Percentiles rank a stretch among this genome's conserved stretches.
Evolutionary conservation across 2,329 filamentous ascomycete genomes (phyloP).

Genomic region (Pyrenophora graminea): DNA sequence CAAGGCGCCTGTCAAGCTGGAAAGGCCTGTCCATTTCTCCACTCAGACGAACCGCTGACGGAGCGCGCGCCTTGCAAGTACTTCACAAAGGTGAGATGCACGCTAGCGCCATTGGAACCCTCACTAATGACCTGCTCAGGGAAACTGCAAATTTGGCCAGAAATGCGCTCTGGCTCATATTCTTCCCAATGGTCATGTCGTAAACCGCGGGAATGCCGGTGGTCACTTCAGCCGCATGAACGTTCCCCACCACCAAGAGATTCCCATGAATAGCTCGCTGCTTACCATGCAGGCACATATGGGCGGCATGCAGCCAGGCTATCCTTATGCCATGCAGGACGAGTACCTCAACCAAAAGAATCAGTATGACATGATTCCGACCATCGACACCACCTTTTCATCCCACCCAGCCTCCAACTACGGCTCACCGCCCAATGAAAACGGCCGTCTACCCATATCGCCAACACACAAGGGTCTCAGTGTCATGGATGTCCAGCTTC

Average conservation of each 20-base stretch:
- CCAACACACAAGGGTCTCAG: conserved; percentile 76
- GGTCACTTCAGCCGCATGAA: conserved; percentile 70
- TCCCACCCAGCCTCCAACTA: conserved; percentile 68
- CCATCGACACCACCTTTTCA: conserved; percentile 62
- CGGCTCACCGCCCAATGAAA: conserved; percentile 79
- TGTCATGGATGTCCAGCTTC: conserved; percentile 89
- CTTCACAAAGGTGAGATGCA: conserved; percentile 82
- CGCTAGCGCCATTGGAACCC: neutral
- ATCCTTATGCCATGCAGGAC: conserved; percentile 49
- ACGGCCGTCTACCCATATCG: conserved; percentile 72
- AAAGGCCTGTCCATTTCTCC: conserved; percentile 92
- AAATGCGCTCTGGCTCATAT: conserved; percentile 98
- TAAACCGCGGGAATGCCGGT: conserved; percentile 68
- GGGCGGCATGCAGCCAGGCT: conserved; percentile 48
- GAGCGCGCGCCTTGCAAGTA: conserved; percentile 96
- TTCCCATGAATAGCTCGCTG: conserved; percentile 75
- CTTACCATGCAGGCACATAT: conserved; percentile 61
- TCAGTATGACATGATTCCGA: conserved; percentile 57
- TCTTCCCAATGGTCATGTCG: conserved; percentile 86
- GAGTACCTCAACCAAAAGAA: conserved; percentile 41
- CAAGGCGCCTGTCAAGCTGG: conserved; percentile 96
- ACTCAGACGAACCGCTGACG: conserved; percentile 81
- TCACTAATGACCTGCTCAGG: conserved; percentile 57
- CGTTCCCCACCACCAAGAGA: conserved; percentile 66
- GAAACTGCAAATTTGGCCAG: conserved; percentile 97